A percentile compares a stretch with the other conserved stretches of the same genome.
These are phyloP conservation scores for Trichoderma sp. DNA, from an alignment of 2,329 filamentous ascomycete species.

Conservation along the genomic window DNA sequence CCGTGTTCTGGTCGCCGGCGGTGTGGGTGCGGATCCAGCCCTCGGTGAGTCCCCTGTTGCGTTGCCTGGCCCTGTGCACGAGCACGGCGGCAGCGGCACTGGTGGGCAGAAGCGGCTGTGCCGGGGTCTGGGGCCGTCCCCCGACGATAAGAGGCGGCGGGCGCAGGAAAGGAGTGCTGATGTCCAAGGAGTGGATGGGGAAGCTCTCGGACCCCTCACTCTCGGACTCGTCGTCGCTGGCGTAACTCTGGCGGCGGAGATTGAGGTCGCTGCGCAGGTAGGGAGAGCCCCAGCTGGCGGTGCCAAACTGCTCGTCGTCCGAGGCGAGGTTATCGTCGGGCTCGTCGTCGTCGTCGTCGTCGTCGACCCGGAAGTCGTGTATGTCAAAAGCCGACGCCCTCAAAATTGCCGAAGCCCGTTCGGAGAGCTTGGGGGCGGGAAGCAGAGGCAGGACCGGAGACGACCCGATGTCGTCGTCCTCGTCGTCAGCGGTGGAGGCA, in stretches of 20 bases:
- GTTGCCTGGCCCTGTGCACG: slow-evolving; percentile 63
- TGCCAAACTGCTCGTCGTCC: slow-evolving; percentile 52
- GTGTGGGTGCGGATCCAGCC: slow-evolving; percentile 87
- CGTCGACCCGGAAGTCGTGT: slow-evolving; percentile 25
- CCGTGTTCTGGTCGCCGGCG: slow-evolving; percentile 67
- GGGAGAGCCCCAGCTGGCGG: slow-evolving; percentile 89
- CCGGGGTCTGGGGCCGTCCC: slow-evolving; percentile 28
- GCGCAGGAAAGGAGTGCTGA: slow-evolving; percentile 64
- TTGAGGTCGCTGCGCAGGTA: slow-evolving; percentile 69
- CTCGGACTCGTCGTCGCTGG: slow-evolving; percentile 59
- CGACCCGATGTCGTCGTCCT: slow-evolving; percentile 54
- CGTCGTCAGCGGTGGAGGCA: slow-evolving; percentile 62
- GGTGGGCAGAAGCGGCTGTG: slow-evolving; percentile 39
- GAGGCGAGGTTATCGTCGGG: slow-evolving; percentile 20
- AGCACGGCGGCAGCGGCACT: slow-evolving; percentile 64
- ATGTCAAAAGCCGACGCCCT: slow-evolving; percentile 52
- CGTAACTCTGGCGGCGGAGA: slow-evolving; percentile 55
- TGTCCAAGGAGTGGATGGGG: slow-evolving; percentile 62
- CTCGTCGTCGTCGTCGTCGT: slow-evolving; percentile 32
- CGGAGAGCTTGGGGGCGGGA: slow-evolving; percentile 59
- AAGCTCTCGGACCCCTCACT: slow-evolving; percentile 61
- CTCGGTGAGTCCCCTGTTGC: slow-evolving; percentile 68
- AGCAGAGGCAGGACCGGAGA: slow-evolving; percentile 63
- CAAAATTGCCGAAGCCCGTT: slow-evolving; percentile 57
- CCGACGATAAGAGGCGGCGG: slow-evolving; percentile 50